These are phyloP conservation scores for Boletus huronensis DNA, from an alignment of 768 basidiomycete species.

Conservation along the genomic window DNA sequence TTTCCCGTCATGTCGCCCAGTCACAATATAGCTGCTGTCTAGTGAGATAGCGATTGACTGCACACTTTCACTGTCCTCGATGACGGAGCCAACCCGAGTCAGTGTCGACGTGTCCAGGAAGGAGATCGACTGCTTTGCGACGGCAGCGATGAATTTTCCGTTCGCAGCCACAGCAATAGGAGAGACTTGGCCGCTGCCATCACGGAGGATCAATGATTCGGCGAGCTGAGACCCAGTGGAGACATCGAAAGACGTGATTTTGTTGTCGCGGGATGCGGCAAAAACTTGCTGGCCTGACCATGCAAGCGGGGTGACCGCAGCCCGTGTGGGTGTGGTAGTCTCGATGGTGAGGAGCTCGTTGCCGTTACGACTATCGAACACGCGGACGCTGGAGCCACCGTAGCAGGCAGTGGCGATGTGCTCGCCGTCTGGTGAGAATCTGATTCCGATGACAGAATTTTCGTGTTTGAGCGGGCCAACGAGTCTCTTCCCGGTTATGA, in stretches of 20 bases:
- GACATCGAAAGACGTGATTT: background rate
- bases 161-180: background rate
- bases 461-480: background rate
- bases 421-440: background rate
- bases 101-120: background rate
- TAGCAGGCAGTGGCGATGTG: background rate
- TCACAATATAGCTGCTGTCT: background rate
- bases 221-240: background rate
- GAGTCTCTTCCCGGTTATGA: background rate
- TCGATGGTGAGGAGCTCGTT: background rate
- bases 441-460: background rate
- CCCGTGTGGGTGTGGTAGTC: background rate
- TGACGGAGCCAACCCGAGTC: background rate
- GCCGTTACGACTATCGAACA: background rate
- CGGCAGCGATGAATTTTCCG: background rate
- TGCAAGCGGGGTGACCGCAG: background rate
- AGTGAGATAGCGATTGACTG: background rate
- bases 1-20: background rate
- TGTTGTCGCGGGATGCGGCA: background rate
- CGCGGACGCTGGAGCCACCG: background rate
- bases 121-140: background rate
- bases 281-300: background rate
- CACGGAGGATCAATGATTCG: background rate
- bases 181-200: background rate
- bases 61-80: background rate